phyloP scores from a whole-genome alignment of 768 basidiomycete genomes.

The Pulveroboletus sp. region DNA sequence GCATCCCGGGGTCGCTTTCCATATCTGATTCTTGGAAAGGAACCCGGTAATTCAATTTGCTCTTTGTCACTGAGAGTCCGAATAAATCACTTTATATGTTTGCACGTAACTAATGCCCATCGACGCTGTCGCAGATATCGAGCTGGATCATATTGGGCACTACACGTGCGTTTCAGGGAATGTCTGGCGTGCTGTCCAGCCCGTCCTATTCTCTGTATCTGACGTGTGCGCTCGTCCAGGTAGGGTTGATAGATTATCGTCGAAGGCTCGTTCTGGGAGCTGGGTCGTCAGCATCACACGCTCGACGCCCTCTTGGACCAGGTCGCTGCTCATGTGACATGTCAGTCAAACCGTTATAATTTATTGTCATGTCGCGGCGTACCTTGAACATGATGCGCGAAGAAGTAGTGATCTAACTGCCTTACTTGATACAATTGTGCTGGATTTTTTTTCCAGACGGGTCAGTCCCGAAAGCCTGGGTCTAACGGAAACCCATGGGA shows the following conservation, averaged over 20 bases:
- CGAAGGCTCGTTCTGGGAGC: background rate
- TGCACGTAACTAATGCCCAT: no score
- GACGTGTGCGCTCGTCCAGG: background rate
- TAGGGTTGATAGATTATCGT: slow-evolving; percentile 17
- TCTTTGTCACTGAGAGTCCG: no score
- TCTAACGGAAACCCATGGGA: background rate
- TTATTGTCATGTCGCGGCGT: background rate
- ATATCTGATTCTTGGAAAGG: no score
- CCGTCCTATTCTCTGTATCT: no score
- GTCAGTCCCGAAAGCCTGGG: background rate
- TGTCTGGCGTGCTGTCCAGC: no score
- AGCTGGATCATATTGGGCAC: no score
- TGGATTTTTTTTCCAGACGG: background rate
- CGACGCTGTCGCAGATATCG: no score
- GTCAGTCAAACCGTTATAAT: no score
- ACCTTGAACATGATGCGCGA: background rate
- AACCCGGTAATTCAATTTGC: no score
- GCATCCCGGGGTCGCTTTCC: no score
- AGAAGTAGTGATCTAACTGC: slow-evolving; percentile 16
- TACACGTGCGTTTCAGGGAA: no score
- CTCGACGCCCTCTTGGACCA: background rate
- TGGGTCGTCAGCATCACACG: slow-evolving; percentile 5
- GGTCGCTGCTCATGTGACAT: background rate
- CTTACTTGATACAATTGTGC: slow-evolving; percentile 14
- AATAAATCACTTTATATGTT: no score